Evolutionary conservation across 2,329 filamentous ascomycete species (phyloP), one percentile per base, ranked within the genome.

Genomic region (Botrytis medusae): DNA sequence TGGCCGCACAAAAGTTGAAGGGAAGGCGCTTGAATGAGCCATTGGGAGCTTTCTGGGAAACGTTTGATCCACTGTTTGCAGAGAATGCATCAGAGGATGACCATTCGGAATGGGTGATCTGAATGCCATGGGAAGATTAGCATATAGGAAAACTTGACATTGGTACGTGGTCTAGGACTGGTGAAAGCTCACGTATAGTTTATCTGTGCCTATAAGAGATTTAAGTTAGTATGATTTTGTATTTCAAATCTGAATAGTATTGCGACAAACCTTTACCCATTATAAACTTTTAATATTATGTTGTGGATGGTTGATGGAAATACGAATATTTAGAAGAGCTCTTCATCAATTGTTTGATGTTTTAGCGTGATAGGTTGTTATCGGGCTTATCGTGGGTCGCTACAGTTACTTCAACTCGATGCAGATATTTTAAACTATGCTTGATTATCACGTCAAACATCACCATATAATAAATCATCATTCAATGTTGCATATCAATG

Each of bases 41-140:
- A 34, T 83, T 83, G 3, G 85, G 76, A 79, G 87, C 83, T 84
- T 90, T 81, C 81, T 87, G 82, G 69, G 90, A 91, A 73, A 92
- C 89, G 78, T 90, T 90, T 72, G 91, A 87, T 78, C 92, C 92
- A 42, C 88, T 91, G 81, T 91, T 95, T 77, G 94, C 94, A 46
- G 93, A 92, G 83, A 93, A 98, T 74, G 93, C 91, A 83, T 98
- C 95, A 65, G 92, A 90, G 9, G 94, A 97, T 12, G 94, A 91
- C 96, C 96, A 99, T 86, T 99, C 96, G 59, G 93, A 97, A 84
- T 99, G 97, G 72, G 96, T 99, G 80, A 99, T 99, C 87, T 90
- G 18, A 86, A 61, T 37, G 32, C 40, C 34, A 57, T 37, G 37
- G 42, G 18, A 57, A 48, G 40, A 54, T 68, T 57, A 68, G 65